These are phyloP conservation scores for Brassica balearica DNA, from an alignment of 441 rosid species.

Conservation along the genomic window DNA sequence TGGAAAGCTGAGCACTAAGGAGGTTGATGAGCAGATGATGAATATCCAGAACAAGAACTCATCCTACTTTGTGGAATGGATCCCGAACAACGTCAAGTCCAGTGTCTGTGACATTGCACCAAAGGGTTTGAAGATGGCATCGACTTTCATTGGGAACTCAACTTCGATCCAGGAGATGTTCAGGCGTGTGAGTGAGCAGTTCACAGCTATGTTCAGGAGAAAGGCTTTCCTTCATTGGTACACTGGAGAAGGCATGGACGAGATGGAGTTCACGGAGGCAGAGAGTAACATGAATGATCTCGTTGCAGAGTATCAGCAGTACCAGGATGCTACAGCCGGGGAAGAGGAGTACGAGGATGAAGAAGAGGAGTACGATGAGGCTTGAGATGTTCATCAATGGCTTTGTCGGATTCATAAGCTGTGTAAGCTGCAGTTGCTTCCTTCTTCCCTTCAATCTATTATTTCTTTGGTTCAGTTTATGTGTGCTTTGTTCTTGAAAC, in stretches of 20 bases:
- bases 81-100: slow-evolving; percentile 72
- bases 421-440: slow-evolving; percentile 39
- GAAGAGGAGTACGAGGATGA: no score
- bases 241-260: no score
- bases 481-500: slow-evolving; percentile 40
- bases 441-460: slow-evolving; percentile 20
- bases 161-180: slow-evolving; percentile 84
- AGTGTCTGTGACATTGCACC: slow-evolving; percentile 80
- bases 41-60: slow-evolving; percentile 78
- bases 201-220: slow-evolving; percentile 78
- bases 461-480: slow-evolving; percentile 1
- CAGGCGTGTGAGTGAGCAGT: slow-evolving; percentile 73
- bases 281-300: no score
- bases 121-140: slow-evolving; percentile 69
- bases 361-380: no score
- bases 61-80: slow-evolving; percentile 77
- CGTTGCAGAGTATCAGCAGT: no score
- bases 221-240: slow-evolving; percentile 79
- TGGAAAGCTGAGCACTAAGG: slow-evolving; percentile 76
- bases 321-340: no score
- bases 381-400: not conserved
- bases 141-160: slow-evolving; percentile 71
- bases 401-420: slow-evolving; percentile 27
- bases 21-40: slow-evolving; percentile 79
- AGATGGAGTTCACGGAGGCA: no score